Base-by-base conservation (phyloP, 306 rosid genomes). In the Corylus heterophylla region DNA sequence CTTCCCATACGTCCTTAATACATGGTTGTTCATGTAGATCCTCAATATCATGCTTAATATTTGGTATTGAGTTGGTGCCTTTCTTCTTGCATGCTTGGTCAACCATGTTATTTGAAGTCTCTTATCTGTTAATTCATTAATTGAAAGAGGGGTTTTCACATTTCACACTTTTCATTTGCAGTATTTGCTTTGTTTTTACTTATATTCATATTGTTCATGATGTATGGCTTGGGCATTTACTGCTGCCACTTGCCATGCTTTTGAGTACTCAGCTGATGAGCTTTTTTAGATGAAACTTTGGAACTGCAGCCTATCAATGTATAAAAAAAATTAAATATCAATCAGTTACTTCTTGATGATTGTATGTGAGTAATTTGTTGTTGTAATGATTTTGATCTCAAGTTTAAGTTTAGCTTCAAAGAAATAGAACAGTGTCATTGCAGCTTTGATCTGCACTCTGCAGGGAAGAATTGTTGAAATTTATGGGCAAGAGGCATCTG, bases 391-490 rank as follows among this genome's bases (percentile, higher is more conserved):
- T 63, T 63, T 63, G 18, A 14, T 63, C 44, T 63, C 69, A 62
- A 12, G 69, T 66, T 7, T 17, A 17, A 64, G 22, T 45, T 71
- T 61, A 67, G 58, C 14, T 42, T 42, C 8, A 63, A 9, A 51
- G 3, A 64, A 69, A n/a, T 44, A 51, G 48, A 75, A 12, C 71
- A 5, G 70, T 64, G 39, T 62, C 48, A n/a, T 7, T 45, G 17
- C 2, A 50, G 66, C 54, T 62, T 54, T 48, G 14, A 47, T 44
- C 42, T 79, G 50, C 56, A 35, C 25, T 69, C 63, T 81, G 74
- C 85, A 92, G 98, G 97, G 98, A 63, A 90, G 98, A 80, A 86
- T 94, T 56, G 85, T 94, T 78, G 98, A 94, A 87, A 89, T 94
- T 83, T 90, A 89, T 86, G 98, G 94, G 69, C 88, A 67, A 79